phyloP scores from a whole-genome alignment of 768 basidiomycete genomes.

The Mycena epipterygia region DNA sequence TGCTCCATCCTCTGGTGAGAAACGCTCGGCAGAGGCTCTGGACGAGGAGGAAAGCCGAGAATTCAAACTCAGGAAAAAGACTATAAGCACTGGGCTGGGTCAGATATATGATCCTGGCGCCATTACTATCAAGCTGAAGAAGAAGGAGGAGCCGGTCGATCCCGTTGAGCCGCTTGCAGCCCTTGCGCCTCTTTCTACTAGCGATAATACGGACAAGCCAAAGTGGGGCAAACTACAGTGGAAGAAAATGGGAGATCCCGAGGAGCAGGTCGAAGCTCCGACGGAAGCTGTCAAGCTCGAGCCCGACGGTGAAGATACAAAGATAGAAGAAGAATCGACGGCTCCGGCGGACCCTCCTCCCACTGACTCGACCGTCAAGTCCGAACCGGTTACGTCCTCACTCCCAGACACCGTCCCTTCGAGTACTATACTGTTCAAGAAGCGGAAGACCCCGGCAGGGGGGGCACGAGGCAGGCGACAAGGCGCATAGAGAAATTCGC shows the following conservation, averaged over 20 bases:
- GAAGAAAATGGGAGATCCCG: conserved; percentile 38
- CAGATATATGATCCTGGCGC: conserved; percentile 87
- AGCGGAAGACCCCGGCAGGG: conserved; percentile 45
- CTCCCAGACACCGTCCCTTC: conserved; percentile 7
- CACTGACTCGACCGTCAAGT: conserved; percentile 14
- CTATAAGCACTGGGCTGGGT: conserved; percentile 70
- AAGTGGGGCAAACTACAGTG: conserved; percentile 53
- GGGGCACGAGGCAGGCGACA: conserved; percentile 39
- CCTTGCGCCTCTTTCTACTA: conserved; percentile 19
- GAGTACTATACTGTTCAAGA: conserved; percentile 45
- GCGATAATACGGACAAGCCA: conserved; percentile 27
- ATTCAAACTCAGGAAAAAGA: conserved; percentile 81
- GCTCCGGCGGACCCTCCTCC: conserved; percentile 1
- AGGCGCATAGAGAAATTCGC: conserved; percentile 14
- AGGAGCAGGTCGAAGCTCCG: background rate
- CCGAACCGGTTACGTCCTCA: conserved; percentile 19
- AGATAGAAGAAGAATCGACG: conserved; percentile 17
- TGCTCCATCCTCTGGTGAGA: conserved; percentile 39
- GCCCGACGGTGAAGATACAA: background rate
- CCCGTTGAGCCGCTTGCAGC: conserved; percentile 24
- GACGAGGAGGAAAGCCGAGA: conserved; percentile 67
- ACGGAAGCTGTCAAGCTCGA: background rate
- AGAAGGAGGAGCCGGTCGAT: conserved; percentile 58
- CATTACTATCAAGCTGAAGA: conserved; percentile 76
- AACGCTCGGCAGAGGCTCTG: conserved; percentile 55